Conservation (phyloP, 768 basidiomycete species). For the Agrocybe pediades region DNA sequence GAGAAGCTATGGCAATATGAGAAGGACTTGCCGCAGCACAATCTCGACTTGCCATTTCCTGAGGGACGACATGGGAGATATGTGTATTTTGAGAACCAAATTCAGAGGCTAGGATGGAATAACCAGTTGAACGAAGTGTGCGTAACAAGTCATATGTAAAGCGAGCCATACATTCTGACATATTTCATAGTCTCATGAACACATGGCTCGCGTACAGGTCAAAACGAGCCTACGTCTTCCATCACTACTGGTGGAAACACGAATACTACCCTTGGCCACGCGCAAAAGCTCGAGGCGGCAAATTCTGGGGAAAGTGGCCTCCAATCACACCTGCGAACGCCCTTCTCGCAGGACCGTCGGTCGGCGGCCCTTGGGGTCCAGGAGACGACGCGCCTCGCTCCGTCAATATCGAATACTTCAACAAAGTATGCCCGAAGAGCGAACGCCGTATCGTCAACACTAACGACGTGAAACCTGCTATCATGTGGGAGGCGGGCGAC, state of each 20-base stretch:
- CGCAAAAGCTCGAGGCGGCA: conserved; percentile 21
- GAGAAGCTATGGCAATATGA: conserved; percentile 40
- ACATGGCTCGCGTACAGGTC: conserved; percentile 52
- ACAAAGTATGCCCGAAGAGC: conserved; percentile 43
- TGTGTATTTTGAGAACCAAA: conserved; percentile 47
- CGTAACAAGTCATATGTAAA: conserved; percentile 12
- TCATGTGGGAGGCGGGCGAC: conserved; percentile 32
- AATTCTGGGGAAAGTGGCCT: too few relatives aligned
- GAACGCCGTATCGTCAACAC: conserved; percentile 44
- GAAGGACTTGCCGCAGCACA: conserved; percentile 49
- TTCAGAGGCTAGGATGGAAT: conserved; percentile 51
- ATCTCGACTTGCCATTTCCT: conserved; percentile 46
- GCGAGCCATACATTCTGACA: not conserved
- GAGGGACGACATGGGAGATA: conserved; percentile 51
- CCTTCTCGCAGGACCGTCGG: conserved; percentile 45
- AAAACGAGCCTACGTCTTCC: conserved; percentile 53
- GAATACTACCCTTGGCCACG: conserved; percentile 47
- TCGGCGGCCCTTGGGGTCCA: conserved; percentile 44
- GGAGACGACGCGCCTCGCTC: conserved; percentile 47
- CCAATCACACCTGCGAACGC: conserved; percentile 44
- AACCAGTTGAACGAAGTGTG: conserved; percentile 56
- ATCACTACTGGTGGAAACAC: conserved; percentile 44
- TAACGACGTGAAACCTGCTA: conserved; percentile 37
- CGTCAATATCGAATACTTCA: conserved; percentile 43
- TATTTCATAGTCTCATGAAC: conserved; percentile 43